Evolutionary conservation across 805 yeast genomes (phyloP).

Genomic region (Candida quercuum): DNA sequence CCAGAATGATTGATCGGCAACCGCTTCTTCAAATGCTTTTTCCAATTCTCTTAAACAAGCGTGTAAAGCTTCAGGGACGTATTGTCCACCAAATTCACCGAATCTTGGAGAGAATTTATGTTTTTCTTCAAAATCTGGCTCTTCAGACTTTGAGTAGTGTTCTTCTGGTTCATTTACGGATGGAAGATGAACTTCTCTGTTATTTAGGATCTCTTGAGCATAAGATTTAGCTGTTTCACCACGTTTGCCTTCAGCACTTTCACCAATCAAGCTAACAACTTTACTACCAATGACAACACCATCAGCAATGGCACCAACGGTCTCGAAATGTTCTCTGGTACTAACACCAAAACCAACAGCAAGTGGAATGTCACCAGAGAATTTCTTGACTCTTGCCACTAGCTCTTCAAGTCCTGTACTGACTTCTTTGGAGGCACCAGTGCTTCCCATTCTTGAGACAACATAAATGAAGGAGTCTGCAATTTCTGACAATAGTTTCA

Average conservation of each 20-base stretch:
- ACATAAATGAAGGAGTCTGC: conserved; percentile 97
- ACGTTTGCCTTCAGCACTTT: conserved; percentile 54
- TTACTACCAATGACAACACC: conserved; percentile 97
- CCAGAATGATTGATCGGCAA: conserved; percentile 91
- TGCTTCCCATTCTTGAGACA: conserved; percentile 96
- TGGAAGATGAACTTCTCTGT: conserved; percentile 32
- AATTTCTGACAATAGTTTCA: conserved; percentile 69
- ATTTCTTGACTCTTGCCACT: conserved; percentile 68
- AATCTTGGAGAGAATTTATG: conserved; percentile 74
- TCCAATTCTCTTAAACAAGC: conserved; percentile 89
- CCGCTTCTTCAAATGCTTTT: conserved; percentile 78
- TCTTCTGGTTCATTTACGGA: conserved; percentile 27
- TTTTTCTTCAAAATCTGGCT: conserved; percentile 41
- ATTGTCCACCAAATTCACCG: conserved; percentile 98
- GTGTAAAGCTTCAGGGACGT: conserved; percentile 94
- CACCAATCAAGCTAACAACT: conserved; percentile 64
- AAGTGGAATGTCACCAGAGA: conserved; percentile 72
- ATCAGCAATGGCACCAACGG: conserved; percentile 78
- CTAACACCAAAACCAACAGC: conserved; percentile 98
- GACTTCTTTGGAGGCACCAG: conserved; percentile 78
- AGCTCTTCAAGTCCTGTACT: conserved; percentile 58
- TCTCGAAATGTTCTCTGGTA: conserved; percentile 81
- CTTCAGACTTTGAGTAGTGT: conserved; percentile 26
- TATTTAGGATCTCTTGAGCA: conserved; percentile 64
- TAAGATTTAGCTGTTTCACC: conserved; percentile 60